These are phyloP conservation scores for Salix purpurea DNA, from an alignment of 345 rosid species.

Conservation along the genomic window DNA sequence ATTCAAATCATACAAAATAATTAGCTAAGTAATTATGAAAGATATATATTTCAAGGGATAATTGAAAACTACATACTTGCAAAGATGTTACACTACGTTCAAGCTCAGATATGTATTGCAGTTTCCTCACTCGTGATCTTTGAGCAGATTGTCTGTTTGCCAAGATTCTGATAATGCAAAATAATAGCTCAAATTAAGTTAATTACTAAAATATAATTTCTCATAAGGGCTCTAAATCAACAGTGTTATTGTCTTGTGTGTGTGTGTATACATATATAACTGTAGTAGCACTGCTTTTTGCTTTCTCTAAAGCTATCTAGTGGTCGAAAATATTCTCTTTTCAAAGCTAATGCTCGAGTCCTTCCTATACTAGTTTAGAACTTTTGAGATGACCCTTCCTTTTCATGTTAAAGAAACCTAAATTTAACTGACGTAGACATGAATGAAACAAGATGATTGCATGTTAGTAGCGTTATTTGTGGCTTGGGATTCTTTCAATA, in stretches of 20 bases:
- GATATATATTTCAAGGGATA: neutral
- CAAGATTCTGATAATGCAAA: constrained; percentile 16
- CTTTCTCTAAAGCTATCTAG: neutral
- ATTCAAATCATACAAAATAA: neutral
- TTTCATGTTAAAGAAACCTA: neutral
- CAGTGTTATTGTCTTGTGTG: no score
- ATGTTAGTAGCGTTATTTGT: neutral
- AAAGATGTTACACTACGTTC: constrained; percentile 32
- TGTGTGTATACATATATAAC: no score
- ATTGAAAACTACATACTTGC: constrained; percentile 13
- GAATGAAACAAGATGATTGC: neutral
- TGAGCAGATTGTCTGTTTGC: constrained; percentile 37
- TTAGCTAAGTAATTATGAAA: neutral
- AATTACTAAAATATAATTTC: neutral
- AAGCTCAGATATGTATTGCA: constrained; percentile 35
- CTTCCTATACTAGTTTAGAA: neutral
- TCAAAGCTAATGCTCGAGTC: neutral
- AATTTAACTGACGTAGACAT: neutral
- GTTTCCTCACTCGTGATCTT: constrained; percentile 35
- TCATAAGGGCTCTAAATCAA: neutral
- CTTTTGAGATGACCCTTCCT: neutral
- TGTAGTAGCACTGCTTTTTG: neutral
- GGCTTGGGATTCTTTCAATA: neutral
- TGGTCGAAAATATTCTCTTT: neutral
- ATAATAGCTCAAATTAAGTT: neutral